Percentiles rank a stretch among this genome's conserved stretches.
phyloP scores from a whole-genome alignment of 352 stramenopile genomes.

The Pythium brachiatum region DNA sequence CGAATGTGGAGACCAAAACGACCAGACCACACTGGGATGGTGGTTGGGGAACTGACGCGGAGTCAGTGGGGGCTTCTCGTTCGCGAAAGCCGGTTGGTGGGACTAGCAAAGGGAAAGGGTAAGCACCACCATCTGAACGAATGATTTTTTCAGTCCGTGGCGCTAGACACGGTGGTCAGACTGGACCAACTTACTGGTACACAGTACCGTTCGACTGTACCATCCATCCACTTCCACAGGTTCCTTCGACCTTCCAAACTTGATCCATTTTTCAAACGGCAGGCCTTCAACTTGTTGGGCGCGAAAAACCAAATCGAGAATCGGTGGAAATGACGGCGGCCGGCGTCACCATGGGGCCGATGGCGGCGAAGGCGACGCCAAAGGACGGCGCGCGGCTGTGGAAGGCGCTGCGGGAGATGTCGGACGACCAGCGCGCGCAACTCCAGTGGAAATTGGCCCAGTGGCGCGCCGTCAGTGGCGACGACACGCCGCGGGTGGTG shows the following conservation, averaged over 20 bases:
- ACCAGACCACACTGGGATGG: not conserved
- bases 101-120: not conserved
- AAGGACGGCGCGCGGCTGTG: slow-evolving; percentile 9
- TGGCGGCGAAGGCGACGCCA: not conserved
- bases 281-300: slow-evolving; percentile 18
- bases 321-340: not conserved
- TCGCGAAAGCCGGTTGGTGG: slow-evolving; percentile 14
- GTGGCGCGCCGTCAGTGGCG: slow-evolving; percentile 3
- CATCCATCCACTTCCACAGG: not conserved
- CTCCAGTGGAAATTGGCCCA: slow-evolving; percentile 7
- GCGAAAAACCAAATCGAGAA: not conserved
- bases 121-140: not conserved
- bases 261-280: slow-evolving; percentile 5
- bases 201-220: not conserved
- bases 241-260: slow-evolving; percentile 5
- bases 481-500: not conserved
- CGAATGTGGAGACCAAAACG: not conserved
- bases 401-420: slow-evolving; percentile 11
- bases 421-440: slow-evolving; percentile 8
- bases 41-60: not conserved
- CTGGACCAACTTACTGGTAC: slow-evolving; percentile 2
- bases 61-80: not conserved
- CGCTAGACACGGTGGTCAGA: slow-evolving; percentile 4
- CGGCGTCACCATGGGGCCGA: not conserved
- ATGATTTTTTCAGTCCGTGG: not conserved